Evolutionary conservation across 345 rosid genomes (phyloP), one percentile per base, ranked within the genome.

Genomic region (Gynandropsis gynandra): DNA sequence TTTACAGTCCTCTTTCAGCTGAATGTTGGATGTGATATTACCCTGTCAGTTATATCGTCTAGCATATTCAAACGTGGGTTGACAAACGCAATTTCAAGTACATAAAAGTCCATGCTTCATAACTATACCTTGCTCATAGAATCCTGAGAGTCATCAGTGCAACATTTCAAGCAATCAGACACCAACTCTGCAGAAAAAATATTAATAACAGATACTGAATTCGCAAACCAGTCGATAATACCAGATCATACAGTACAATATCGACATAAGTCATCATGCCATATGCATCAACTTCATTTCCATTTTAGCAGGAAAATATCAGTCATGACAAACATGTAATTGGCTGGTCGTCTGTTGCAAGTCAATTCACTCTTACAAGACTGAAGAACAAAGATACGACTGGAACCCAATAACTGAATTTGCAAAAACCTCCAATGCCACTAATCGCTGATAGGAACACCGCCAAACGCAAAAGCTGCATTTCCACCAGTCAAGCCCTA

Each of bases 101-200:
- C 37, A n/a, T 37, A n/a, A 27, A 52, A 52, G 1, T 40, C 31
- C 19, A 55, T 32, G 42, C 43, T 8, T 21, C 45, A 9, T 58
- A 48, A 40, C 16, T 54, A 50, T 69, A 85, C 98, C 97, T 92
- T 87, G 68, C 83, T 85, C 49, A 62, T 74, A 44, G 94, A 80
- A 62, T 92, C 95, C 61, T 92, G 93, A 10, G 89, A 76, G 54
- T 87, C 98, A 76, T 92, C 97, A 2, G 93, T 79, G 71, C 98
- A 92, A 65, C 98, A 87, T 52, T 82, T 87, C 74, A 82, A 62
- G 77, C 98, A 92, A 62, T 87, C 97, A 56, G 93, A 85, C 42
- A 92, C 77, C 68, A 92, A 67, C 65, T 85, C 95, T 92, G 93
- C 79, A 71, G 56, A 60, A 33, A 72, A 56, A 70, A 58, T 24